Evolutionary conservation across 768 basidiomycete genomes (phyloP).

Genomic region (Sporobolomyces phaffii): DNA sequence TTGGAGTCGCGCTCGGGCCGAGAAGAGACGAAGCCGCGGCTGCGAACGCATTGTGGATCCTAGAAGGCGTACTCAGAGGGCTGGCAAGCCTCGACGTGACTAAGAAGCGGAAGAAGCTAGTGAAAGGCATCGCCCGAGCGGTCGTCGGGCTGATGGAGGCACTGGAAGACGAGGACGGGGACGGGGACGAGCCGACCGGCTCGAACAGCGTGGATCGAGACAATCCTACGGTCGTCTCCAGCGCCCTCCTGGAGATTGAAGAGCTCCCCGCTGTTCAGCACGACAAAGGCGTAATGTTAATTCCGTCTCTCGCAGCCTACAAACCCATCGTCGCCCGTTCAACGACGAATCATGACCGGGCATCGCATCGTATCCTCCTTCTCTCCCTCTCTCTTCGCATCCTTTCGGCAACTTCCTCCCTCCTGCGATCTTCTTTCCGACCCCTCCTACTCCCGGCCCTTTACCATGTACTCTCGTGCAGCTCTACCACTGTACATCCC

Average conservation of each 20-base stretch:
- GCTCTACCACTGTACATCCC: slow-evolving; percentile 61
- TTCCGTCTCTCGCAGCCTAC: slow-evolving; percentile 16
- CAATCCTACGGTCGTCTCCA: too few species aligned
- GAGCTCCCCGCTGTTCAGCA: slow-evolving; percentile 31
- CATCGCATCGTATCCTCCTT: slow-evolving; percentile 62
- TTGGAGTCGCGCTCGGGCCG: slow-evolving; percentile 55
- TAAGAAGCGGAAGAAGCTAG: slow-evolving; percentile 5
- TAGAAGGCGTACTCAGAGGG: slow-evolving; percentile 69
- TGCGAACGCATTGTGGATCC: slow-evolving; percentile 77
- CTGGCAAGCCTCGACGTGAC: slow-evolving; percentile 47
- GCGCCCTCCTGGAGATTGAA: too few species aligned
- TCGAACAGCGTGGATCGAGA: background rate
- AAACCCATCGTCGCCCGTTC: background rate
- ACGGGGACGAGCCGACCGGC: slow-evolving; percentile 51
- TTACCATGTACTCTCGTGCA: slow-evolving; percentile 78
- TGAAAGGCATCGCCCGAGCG: slow-evolving; percentile 10
- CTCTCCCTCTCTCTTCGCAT: slow-evolving; percentile 65
- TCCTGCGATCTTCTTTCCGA: slow-evolving; percentile 66
- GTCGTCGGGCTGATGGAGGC: slow-evolving; percentile 54
- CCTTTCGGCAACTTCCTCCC: slow-evolving; percentile 63
- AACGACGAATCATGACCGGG: background rate
- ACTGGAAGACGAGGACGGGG: slow-evolving; percentile 58
- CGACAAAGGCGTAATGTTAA: background rate
- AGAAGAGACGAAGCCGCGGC: slow-evolving; percentile 52
- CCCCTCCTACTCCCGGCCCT: slow-evolving; percentile 68